Base-by-base conservation (phyloP, 345 rosid genomes). In the Reutealis trisperma region DNA sequence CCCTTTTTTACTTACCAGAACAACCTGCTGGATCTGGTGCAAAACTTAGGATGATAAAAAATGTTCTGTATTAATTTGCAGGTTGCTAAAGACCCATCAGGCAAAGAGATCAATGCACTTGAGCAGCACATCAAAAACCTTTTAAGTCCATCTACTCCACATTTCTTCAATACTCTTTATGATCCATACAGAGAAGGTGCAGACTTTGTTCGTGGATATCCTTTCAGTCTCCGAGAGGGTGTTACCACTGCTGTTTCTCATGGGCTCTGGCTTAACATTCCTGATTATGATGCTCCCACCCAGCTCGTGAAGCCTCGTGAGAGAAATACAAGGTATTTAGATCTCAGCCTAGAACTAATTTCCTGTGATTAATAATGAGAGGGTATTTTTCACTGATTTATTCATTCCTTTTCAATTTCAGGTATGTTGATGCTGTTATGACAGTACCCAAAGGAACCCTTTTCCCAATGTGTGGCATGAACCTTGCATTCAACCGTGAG, bases 391-490 rank as follows among this genome's bases (percentile, higher is more conserved):
- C 11, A 12, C 21, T 21, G 1, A 24, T 49, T 24, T 21, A 74
- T 34, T 57, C 14, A 60, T 78, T 10, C 21, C 21, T 2, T 25
- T 77, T 45, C 27, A 25, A 24, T 47, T 68, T 73, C 79, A 88
- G 91, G 81, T 85, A 84, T 77, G 88, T 88, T 63, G 88, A 88
- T 68, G 85, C 87, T 12, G 85, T 86, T 57, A 62, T 86, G 84
- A 85, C 89, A 34, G 16, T 86, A 10, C 86, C 89, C 12, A 88
- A 85, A 77, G 86, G 87, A 52, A 86, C 88, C 6, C 71, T 88
- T 59, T 86, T 88, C 86, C 85, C 89, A 8, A 86, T 88, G 87
- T 84, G 90, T 19, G 89, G 86, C 69, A 86, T 88, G 88, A 88
- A 86, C 76, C 79, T 86, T 45, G 88, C 87, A 16, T 86, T 88